phyloP scores from a whole-genome alignment of 2,329 filamentous ascomycete species.

The Arthrinium phaeospermum region DNA sequence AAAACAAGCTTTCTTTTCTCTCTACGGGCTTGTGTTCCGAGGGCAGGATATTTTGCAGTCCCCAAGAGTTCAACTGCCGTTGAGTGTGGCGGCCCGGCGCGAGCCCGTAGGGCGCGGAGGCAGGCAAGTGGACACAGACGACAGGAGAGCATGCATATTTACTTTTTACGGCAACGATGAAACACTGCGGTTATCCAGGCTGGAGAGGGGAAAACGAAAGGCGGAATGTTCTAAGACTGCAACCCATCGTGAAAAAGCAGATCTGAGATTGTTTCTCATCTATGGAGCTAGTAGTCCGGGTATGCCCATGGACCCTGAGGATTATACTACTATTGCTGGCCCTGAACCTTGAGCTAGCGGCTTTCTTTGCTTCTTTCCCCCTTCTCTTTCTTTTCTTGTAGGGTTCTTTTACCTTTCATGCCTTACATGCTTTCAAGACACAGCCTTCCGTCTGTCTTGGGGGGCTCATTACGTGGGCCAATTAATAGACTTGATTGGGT shows the following conservation, averaged over 20 bases:
- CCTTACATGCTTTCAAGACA: conserved; percentile 1
- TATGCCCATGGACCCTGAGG: background rate
- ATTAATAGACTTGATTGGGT: background rate
- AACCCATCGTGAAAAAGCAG: background rate
- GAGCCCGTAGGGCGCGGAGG: background rate
- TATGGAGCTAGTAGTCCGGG: background rate
- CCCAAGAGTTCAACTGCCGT: background rate
- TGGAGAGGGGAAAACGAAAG: background rate
- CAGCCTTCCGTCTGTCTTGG: background rate
- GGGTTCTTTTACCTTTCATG: background rate
- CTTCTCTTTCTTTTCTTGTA: background rate
- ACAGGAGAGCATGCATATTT: background rate
- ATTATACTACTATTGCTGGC: background rate
- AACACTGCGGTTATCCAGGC: background rate
- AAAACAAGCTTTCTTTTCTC: background rate
- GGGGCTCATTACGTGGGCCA: background rate
- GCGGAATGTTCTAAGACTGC: background rate
- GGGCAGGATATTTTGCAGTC: background rate
- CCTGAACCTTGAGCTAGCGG: background rate
- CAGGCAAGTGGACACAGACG: background rate
- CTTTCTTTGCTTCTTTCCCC: background rate
- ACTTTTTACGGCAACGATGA: background rate
- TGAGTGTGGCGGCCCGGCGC: background rate
- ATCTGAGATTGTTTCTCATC: background rate
- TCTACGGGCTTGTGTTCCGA: background rate